Base-by-base conservation (phyloP, 352 stramenopile species). In the Aphanomyces astaci region DNA sequence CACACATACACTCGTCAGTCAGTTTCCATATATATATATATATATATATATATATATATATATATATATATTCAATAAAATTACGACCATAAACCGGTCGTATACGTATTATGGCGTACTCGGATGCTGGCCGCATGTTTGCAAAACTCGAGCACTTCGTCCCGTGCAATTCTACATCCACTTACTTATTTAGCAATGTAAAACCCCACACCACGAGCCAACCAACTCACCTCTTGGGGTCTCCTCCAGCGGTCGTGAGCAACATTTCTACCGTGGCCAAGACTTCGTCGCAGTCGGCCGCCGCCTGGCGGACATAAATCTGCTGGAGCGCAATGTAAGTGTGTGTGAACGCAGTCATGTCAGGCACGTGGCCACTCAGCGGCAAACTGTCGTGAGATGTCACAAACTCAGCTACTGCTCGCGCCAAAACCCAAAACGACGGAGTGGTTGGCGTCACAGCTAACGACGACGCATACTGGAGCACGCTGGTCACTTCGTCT, bases 271-370 rank as follows among this genome's bases (percentile, higher is more conserved):
- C 51, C 32, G 83, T 71, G 7, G 59, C 43, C 15, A 74, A 69
- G 3, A 92, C 80, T 10, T 74, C 62, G 0, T 56, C 73, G 0
- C 81, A 79, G 65, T 96, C 89, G 24, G 80, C 57, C 59, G 94
- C 79, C 0, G 94, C 95, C 75, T 98, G 96, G 27, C 73, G 71
- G 31, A 91, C 75, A 77, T 99, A 99, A 3, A 98, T 68, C 24
- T 92, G 76, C 76, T 99, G 96, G 59, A 99, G 75, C 52, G 84
- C 76, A 4, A 99, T 86, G 76, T 98, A 99, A 10, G 72, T 77
- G n/a, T 95, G 79, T 1, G 96, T 99, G 11, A 94, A 95, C 15
- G 92, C 87, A 5, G 96, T 98, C 95, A 99, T 98, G 66, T 99
- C 97, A 0, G 96, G 97, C 28, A 99, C 89, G 11, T 88, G 85